Conservation (phyloP, 345 rosid species). For the Populus tremula region DNA sequence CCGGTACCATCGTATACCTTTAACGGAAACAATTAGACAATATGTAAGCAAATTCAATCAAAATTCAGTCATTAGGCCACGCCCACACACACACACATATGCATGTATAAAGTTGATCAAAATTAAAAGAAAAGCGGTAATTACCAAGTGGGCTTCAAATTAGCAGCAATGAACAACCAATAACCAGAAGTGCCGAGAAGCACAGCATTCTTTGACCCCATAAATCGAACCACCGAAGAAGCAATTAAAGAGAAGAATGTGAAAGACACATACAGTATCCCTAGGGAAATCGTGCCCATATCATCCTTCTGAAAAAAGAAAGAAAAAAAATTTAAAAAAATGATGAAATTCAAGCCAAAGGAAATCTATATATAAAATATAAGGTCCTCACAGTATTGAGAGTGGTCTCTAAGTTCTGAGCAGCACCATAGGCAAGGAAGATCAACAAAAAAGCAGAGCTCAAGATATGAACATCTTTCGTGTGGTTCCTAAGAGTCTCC, state of each 20-base stretch:
- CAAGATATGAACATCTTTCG: slow-evolving; percentile 71
- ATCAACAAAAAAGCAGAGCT: slow-evolving; percentile 73
- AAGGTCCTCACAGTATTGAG: slow-evolving; percentile 59
- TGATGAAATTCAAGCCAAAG: background rate
- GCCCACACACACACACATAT: no score
- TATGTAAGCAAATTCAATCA: background rate
- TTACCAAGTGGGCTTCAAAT: slow-evolving; percentile 82
- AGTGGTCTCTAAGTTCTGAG: slow-evolving; percentile 89
- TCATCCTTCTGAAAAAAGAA: slow-evolving; percentile 48
- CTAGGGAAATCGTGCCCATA: slow-evolving; percentile 81
- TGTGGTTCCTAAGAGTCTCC: slow-evolving; percentile 36
- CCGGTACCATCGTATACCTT: slow-evolving; percentile 88
- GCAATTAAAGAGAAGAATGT: slow-evolving; percentile 79
- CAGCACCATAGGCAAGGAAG: slow-evolving; percentile 88
- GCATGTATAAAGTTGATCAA: background rate
- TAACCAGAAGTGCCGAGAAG: slow-evolving; percentile 85
- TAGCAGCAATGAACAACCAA: slow-evolving; percentile 88
- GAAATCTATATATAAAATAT: background rate
- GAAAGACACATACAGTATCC: slow-evolving; percentile 82
- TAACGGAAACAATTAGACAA: slow-evolving; percentile 5
- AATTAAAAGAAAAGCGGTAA: background rate
- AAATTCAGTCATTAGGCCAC: no score
- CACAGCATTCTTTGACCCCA: slow-evolving; percentile 83
- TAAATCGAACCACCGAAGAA: slow-evolving; percentile 67
- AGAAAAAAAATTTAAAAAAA: background rate